Evolutionary conservation across 805 yeast genomes (phyloP).

Genomic region (Schwanniomyces pseudopolymorphus): DNA sequence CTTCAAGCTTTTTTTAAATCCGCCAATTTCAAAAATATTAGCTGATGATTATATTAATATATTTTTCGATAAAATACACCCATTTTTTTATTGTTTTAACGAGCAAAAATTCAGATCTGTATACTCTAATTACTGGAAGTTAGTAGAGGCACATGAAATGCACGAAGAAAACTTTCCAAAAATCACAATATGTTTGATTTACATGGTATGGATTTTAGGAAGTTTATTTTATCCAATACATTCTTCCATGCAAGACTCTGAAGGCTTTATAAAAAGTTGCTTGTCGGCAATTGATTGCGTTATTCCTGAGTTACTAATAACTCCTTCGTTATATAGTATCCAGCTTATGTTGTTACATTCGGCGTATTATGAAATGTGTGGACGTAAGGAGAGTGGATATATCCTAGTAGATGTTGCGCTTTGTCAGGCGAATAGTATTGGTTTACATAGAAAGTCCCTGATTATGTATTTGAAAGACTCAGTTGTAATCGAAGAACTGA

Average conservation of each 20-base stretch:
- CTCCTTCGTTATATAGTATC: conserved; percentile 46
- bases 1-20: neutral
- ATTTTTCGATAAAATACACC: conserved; percentile 3
- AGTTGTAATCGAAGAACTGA: neutral
- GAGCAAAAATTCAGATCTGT: neutral
- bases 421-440: conserved; percentile 49
- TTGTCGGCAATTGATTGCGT: conserved; percentile 43
- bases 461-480: neutral
- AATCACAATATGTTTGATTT: conserved; percentile 40
- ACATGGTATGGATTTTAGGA: conserved; percentile 47
- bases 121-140: neutral
- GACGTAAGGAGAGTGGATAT: conserved; percentile 50
- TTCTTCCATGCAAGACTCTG: conserved; percentile 1
- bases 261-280: conserved; percentile 28
- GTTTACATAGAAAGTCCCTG: conserved; percentile 34
- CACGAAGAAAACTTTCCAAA: conserved; percentile 2
- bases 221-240: conserved; percentile 18
- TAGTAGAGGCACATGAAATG: conserved; percentile 2
- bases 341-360: conserved; percentile 43
- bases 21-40: conserved; percentile 13
- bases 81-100: conserved; percentile 1
- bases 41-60: conserved; percentile 1
- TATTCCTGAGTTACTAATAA: conserved; percentile 41
- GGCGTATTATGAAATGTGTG: conserved; percentile 42
- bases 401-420: conserved; percentile 47